A percentile compares a stretch with the other conserved stretches of the same genome.
Evolutionary conservation across 371 early-diverging fungal species (phyloP).

Genomic region (Syncephalastrum racemosum): DNA sequence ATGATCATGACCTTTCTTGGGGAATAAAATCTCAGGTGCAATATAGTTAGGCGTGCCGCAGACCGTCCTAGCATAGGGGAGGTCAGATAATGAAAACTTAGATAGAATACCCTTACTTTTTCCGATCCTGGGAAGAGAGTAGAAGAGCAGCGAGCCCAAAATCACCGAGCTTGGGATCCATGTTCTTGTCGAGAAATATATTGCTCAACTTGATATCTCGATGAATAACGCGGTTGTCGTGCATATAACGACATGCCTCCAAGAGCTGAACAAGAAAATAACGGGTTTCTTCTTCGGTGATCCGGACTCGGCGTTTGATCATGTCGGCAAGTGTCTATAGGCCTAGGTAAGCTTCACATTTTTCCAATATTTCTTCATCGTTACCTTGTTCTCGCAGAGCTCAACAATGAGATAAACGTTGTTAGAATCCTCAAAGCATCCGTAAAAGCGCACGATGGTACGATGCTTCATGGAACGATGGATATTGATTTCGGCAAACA

Average conservation of each 20-base stretch:
- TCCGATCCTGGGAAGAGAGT: constrained; percentile 74
- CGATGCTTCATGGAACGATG: constrained; percentile 78
- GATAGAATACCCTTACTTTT: constrained; percentile 62
- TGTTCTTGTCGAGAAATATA: constrained; percentile 81
- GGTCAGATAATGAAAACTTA: neutral
- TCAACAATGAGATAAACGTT: constrained; percentile 96
- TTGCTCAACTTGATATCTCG: constrained; percentile 98
- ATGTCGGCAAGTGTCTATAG: constrained; percentile 81
- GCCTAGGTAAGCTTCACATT: neutral
- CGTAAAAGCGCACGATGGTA: constrained; percentile 84
- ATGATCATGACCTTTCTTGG: constrained; percentile 88
- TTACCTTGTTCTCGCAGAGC: constrained; percentile 87
- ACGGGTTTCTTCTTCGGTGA: constrained; percentile 91
- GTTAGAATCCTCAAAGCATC: constrained; percentile 85
- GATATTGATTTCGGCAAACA: constrained; percentile 88
- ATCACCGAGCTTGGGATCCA: constrained; percentile 95
- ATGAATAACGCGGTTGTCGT: constrained; percentile 86
- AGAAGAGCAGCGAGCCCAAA: constrained; percentile 94
- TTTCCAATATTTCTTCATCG: constrained; percentile 1
- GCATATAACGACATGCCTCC: constrained; percentile 86
- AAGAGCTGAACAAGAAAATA: constrained; percentile 88
- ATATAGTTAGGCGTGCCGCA: constrained; percentile 99
- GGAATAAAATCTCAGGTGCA: constrained; percentile 96
- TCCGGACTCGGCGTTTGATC: constrained; percentile 70
- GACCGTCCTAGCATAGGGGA: constrained; percentile 70